These are phyloP conservation scores for Hymenoscyphus fructigenus DNA, from an alignment of 2,329 filamentous ascomycete species.

Conservation along the genomic window DNA sequence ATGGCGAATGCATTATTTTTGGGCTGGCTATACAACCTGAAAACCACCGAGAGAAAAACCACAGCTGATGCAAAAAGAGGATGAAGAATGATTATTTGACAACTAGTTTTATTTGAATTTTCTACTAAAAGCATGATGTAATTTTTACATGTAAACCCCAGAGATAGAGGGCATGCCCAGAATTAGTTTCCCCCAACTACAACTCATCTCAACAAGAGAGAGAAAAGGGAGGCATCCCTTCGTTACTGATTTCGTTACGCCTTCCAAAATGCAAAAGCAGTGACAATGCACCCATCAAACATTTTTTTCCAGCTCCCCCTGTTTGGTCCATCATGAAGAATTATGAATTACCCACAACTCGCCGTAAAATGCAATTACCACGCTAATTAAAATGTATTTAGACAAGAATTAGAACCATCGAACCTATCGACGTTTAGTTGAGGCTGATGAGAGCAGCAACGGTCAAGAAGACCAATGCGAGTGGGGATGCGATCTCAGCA, in stretches of 20 bases:
- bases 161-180: background rate
- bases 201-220: slow-evolving; percentile 7
- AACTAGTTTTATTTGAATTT: background rate
- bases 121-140: background rate
- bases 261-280: slow-evolving; percentile 13
- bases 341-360: slow-evolving; percentile 9
- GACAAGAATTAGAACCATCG: slow-evolving; percentile 3
- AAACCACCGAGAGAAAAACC: background rate
- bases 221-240: background rate
- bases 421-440: slow-evolving; percentile 25
- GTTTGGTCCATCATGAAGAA: background rate
- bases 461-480: slow-evolving; percentile 34
- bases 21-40: background rate
- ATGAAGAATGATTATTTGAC: background rate
- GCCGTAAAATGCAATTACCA: background rate
- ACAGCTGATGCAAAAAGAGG: background rate
- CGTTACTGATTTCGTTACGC: slow-evolving; percentile 10
- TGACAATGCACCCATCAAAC: slow-evolving; percentile 8
- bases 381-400: slow-evolving; percentile 10
- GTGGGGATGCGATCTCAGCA: slow-evolving; percentile 28
- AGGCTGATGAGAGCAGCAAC: slow-evolving; percentile 33
- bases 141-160: background rate
- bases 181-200: background rate
- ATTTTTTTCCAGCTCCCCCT: background rate
- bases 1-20: background rate